A percentile compares a stretch with the other conserved stretches of the same genome.
These are phyloP conservation scores for Sporisorium scitamineum DNA, from an alignment of 1,284 basidiomycete genomes.

Conservation along the genomic window DNA sequence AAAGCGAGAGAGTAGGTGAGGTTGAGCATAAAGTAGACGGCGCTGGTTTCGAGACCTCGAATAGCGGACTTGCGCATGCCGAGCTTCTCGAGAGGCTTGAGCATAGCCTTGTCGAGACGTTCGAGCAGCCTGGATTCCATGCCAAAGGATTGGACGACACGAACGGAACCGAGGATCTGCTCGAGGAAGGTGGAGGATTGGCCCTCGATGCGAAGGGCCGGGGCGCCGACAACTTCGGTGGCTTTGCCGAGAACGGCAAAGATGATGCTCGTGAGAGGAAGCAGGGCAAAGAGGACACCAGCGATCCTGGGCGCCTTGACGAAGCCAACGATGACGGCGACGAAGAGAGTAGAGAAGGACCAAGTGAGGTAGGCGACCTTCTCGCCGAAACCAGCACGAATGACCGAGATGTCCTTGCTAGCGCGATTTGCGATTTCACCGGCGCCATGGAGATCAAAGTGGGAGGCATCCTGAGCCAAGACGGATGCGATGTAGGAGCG, in stretches of 20 bases:
- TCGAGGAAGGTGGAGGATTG: constrained; percentile 70
- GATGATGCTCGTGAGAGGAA: constrained; percentile 68
- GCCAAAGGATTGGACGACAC: constrained; percentile 71
- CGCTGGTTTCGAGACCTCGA: constrained; percentile 53
- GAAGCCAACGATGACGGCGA: constrained; percentile 69
- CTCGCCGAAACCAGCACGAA: constrained; percentile 70
- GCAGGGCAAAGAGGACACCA: constrained; percentile 70
- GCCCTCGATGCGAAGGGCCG: constrained; percentile 68
- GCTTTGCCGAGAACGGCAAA: constrained; percentile 67
- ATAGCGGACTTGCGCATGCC: constrained; percentile 65
- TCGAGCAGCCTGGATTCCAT: constrained; percentile 66
- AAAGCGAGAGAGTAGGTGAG: constrained; percentile 57
- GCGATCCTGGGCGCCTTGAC: constrained; percentile 69
- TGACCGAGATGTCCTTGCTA: constrained; percentile 69
- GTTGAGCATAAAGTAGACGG: constrained; percentile 60
- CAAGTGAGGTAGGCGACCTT: constrained; percentile 70
- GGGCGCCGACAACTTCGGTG: constrained; percentile 62
- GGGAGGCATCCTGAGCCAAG: constrained; percentile 70
- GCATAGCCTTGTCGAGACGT: constrained; percentile 67
- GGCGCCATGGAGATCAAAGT: constrained; percentile 70
- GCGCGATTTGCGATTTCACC: constrained; percentile 70
- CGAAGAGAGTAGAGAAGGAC: constrained; percentile 65
- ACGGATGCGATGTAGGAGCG: constrained; percentile 70
- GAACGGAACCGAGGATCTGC: constrained; percentile 70
- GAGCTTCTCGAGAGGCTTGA: constrained; percentile 65